These are phyloP conservation scores for Epichloe festucae DNA, from an alignment of 2,329 filamentous ascomycete species.

Conservation along the genomic window DNA sequence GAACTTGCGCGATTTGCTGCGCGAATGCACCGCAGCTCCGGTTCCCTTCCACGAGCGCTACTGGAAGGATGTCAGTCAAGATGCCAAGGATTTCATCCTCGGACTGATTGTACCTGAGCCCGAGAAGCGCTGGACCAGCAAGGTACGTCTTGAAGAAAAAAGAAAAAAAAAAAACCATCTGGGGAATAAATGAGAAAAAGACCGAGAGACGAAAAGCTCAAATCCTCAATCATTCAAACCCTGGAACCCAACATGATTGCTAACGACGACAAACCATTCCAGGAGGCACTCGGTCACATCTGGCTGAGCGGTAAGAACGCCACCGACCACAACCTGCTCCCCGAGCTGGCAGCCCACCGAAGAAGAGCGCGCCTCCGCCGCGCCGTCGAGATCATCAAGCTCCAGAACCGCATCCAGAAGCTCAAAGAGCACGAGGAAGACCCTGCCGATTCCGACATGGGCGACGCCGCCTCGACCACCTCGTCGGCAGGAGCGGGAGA, in stretches of 20 bases:
- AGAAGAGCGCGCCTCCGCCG: constrained; percentile 84
- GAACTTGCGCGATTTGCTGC: constrained; percentile 81
- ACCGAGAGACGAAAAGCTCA: neutral
- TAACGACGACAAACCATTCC: neutral
- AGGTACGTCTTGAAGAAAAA: constrained; percentile 35
- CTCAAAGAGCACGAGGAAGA: constrained; percentile 90
- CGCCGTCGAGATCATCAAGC: constrained; percentile 91
- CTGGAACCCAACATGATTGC: neutral
- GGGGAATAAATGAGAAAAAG: neutral
- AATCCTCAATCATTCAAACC: neutral
- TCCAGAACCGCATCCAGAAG: constrained; percentile 87
- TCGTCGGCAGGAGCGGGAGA: constrained; percentile 47
- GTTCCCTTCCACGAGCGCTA: constrained; percentile 96
- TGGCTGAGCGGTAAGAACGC: constrained; percentile 90
- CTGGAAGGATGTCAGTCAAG: constrained; percentile 93
- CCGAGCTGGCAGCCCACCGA: constrained; percentile 81
- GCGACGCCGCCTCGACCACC: constrained; percentile 32
- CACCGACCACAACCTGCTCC: constrained; percentile 90
- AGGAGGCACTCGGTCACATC: constrained; percentile 67
- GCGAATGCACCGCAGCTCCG: constrained; percentile 73
- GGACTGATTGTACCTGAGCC: constrained; percentile 68
- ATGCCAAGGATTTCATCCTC: constrained; percentile 91
- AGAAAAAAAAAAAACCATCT: no score
- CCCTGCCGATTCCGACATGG: constrained; percentile 60
- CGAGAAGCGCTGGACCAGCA: constrained; percentile 62